phyloP scores from a whole-genome alignment of 305 asterid genomes.

The Solanum hybrid region DNA sequence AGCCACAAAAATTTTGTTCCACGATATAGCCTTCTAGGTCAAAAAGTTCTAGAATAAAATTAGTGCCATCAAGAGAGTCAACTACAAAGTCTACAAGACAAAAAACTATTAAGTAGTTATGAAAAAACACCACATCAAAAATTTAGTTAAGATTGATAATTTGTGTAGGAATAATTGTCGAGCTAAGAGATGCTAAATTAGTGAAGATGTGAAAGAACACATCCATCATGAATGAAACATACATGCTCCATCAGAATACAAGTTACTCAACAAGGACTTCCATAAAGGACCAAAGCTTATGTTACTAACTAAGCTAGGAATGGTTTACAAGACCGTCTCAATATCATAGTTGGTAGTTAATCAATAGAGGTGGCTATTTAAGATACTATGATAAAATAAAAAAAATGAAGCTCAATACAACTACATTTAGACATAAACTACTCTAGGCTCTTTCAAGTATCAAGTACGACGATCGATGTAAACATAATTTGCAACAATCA shows the following conservation, averaged over 20 bases:
- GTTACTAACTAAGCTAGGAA: not conserved
- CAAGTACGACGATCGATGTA: not conserved
- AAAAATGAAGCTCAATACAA: not conserved
- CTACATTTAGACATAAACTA: not conserved
- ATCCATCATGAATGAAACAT: not conserved
- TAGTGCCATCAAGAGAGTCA: not conserved
- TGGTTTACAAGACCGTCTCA: not conserved
- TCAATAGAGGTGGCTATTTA: not conserved
- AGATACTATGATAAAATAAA: not conserved
- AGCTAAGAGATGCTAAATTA: not conserved
- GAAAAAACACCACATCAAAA: not conserved
- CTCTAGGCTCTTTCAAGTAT: not conserved
- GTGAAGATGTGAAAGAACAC: not conserved
- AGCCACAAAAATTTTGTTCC: not conserved
- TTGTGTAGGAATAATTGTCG: not conserved
- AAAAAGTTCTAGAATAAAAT: not conserved
- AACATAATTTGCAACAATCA: not conserved
- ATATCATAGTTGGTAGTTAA: not conserved
- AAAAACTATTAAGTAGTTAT: not conserved
- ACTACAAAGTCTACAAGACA: not conserved
- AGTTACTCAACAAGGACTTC: not conserved
- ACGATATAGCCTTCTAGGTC: not conserved
- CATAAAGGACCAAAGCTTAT: not conserved
- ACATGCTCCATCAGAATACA: not conserved
- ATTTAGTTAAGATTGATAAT: not conserved